These are phyloP conservation scores for Tephrocybe sp. DNA, from an alignment of 768 basidiomycete genomes.

Conservation along the genomic window DNA sequence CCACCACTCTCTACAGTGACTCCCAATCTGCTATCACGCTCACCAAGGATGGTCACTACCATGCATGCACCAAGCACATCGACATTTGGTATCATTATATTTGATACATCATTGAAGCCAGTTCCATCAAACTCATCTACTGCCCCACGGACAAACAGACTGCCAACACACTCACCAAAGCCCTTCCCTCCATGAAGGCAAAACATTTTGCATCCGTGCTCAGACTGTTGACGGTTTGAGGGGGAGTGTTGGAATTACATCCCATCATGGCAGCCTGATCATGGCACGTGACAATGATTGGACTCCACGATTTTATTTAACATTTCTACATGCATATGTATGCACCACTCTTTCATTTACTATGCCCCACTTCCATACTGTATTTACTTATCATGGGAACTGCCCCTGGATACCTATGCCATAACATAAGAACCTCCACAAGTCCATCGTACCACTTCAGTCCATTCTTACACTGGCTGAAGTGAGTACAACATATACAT, in stretches of 20 bases:
- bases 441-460: no score
- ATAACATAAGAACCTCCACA: no score
- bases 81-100: conserved; percentile 25
- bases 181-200: conserved; percentile 23
- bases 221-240: conserved; percentile 23
- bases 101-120: conserved; percentile 17
- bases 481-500: no score
- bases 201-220: conserved; percentile 23
- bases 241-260: conserved; percentile 20
- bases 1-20: conserved; percentile 6
- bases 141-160: conserved; percentile 26
- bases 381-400: no score
- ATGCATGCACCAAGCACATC: conserved; percentile 1
- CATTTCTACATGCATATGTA: no score
- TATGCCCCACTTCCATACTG: no score
- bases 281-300: no score
- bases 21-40: conserved; percentile 11
- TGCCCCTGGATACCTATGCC: no score
- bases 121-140: conserved; percentile 20
- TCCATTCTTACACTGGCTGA: no score
- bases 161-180: conserved; percentile 26
- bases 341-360: no score
- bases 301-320: no score
- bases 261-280: no score
- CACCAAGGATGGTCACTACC: background rate